A percentile compares a stretch with the other conserved stretches of the same genome.
These are phyloP conservation scores for Tetrahymena borealis DNA, from an alignment of 73 alveolate species.

Conservation along the genomic window DNA sequence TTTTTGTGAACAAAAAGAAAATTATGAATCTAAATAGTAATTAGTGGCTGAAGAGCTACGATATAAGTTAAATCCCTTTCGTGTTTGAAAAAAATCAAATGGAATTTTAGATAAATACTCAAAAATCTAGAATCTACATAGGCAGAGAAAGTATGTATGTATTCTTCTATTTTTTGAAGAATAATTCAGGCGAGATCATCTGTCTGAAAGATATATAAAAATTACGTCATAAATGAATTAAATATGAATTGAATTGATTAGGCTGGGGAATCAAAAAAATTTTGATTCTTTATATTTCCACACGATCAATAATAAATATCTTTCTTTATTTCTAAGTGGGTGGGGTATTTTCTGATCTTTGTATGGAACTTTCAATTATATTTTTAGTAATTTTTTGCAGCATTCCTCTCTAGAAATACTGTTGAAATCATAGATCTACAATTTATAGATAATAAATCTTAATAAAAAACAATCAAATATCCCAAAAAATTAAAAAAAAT, in stretches of 20 bases:
- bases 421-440: neutral
- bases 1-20: no score
- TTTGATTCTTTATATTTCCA: neutral
- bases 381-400: no score
- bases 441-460: neutral
- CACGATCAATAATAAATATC: neutral
- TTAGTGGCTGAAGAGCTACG: no score
- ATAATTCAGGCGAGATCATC: neutral
- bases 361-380: neutral
- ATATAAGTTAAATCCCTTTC: no score
- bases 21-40: no score
- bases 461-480: neutral
- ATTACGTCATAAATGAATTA: neutral
- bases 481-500: neutral
- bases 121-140: neutral
- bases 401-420: no score
- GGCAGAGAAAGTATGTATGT: neutral
- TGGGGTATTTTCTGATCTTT: conserved; percentile 2
- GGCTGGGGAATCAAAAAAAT: neutral
- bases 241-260: no score
- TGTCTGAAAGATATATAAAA: neutral
- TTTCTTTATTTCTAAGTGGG: neutral
- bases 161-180: neutral
- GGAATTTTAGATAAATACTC: neutral
- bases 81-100: neutral